Evolutionary conservation across 2,329 filamentous ascomycete species (phyloP).

Genomic region (Neofusicoccum parvum): DNA sequence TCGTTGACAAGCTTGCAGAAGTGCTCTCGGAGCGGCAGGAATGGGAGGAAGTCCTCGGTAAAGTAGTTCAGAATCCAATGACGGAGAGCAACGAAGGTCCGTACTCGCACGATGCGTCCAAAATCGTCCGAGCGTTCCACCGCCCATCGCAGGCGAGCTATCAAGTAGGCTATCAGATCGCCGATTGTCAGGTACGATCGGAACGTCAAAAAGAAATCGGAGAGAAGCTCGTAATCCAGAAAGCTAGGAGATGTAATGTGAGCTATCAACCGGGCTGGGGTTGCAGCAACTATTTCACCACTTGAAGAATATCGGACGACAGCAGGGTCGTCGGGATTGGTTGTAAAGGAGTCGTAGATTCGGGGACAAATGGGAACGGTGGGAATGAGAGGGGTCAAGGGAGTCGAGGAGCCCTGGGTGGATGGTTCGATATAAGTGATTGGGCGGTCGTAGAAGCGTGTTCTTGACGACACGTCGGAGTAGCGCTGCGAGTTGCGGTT

Average conservation of each 20-base stretch:
- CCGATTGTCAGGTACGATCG: constrained; percentile 78
- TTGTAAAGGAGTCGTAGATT: constrained; percentile 81
- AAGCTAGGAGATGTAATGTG: constrained; percentile 97
- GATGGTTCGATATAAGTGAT: constrained; percentile 39
- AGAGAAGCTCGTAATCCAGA: constrained; percentile 93
- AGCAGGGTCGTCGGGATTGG: constrained; percentile 77
- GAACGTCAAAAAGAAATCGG: constrained; percentile 96
- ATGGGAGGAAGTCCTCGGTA: constrained; percentile 84
- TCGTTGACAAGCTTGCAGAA: constrained; percentile 82
- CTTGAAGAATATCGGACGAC: constrained; percentile 81
- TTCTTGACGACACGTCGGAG: constrained; percentile 34
- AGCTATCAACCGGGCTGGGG: constrained; percentile 84
- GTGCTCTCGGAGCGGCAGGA: constrained; percentile 70
- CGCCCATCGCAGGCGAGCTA: constrained; percentile 86
- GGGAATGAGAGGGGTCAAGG: constrained; percentile 40
- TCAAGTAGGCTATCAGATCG: constrained; percentile 79
- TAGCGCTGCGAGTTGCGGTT: constrained; percentile 32
- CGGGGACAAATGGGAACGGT: constrained; percentile 54
- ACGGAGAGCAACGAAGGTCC: constrained; percentile 90
- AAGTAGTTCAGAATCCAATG: constrained; percentile 99
- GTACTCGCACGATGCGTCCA: constrained; percentile 90
- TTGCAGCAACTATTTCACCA: constrained; percentile 82
- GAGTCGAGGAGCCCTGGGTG: constrained; percentile 32
- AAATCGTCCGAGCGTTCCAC: constrained; percentile 77
- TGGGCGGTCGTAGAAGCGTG: constrained; percentile 22